phyloP scores from a whole-genome alignment of 2,329 filamentous ascomycete species.

The Neopestalotiopsis rosae region DNA sequence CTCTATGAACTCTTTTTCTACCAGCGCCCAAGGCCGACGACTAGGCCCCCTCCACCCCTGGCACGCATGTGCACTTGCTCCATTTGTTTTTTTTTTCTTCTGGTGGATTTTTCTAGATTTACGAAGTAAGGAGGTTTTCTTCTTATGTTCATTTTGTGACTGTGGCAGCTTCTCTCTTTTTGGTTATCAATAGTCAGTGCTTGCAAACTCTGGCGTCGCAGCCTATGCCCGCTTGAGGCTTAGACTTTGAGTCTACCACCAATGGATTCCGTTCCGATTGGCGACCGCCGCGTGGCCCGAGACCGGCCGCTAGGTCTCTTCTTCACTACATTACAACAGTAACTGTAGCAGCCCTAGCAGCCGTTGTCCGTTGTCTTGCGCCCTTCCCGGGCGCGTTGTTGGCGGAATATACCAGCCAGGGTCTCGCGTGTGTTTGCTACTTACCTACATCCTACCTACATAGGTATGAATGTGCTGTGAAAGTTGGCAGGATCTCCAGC shows the following conservation, averaged over 20 bases:
- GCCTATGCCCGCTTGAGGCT: slow-evolving; percentile 8
- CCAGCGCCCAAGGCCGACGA: background rate
- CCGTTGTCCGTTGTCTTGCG: background rate
- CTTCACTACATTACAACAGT: background rate
- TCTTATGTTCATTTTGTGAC: background rate
- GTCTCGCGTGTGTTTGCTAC: too few relatives aligned
- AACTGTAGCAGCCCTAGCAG: background rate
- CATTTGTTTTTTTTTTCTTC: background rate
- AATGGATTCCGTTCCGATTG: slow-evolving; percentile 8
- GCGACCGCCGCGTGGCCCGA: background rate
- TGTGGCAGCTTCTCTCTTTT: background rate
- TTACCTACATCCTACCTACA: too few relatives aligned
- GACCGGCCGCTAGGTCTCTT: background rate
- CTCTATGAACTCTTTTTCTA: background rate
- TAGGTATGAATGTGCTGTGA: too few relatives aligned
- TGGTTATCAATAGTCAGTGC: background rate
- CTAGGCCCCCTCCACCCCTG: background rate
- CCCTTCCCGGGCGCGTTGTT: background rate
- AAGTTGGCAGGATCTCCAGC: too few relatives aligned
- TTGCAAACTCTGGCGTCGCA: slow-evolving; percentile 1
- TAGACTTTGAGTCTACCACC: background rate
- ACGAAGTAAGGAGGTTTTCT: background rate
- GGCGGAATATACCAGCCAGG: background rate
- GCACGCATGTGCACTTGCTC: background rate
- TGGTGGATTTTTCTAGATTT: background rate